A percentile compares a stretch with the other conserved stretches of the same genome.
Conservation (phyloP, 768 basidiomycete species). For the Russula olivacea region DNA sequence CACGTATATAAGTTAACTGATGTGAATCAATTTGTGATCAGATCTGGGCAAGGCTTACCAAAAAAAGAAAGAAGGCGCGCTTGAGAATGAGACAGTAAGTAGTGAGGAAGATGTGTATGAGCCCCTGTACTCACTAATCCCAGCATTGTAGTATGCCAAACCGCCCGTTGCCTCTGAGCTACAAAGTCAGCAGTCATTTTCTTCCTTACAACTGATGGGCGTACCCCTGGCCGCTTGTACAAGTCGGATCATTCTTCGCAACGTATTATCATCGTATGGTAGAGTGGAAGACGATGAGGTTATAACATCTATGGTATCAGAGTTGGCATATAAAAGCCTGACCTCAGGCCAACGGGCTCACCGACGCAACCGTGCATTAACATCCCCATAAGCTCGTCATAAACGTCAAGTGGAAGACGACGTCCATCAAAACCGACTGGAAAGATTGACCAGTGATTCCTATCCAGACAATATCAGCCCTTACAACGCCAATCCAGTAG, state of each 20-base stretch:
- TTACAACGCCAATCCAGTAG: constrained; percentile 1
- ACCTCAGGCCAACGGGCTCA: constrained; percentile 18
- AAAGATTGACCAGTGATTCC: constrained; percentile 29
- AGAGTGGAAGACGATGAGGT: constrained; percentile 15
- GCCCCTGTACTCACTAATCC: constrained; percentile 5
- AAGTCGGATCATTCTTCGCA: constrained; percentile 15
- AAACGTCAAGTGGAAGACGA: constrained; percentile 6
- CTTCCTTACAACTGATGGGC: background rate
- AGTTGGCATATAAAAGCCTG: background rate
- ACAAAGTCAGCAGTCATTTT: background rate
- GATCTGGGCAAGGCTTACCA: background rate
- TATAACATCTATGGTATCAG: constrained; percentile 11
- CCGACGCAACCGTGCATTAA: constrained; percentile 38
- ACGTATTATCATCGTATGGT: constrained; percentile 8
- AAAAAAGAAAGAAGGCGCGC: constrained; percentile 20
- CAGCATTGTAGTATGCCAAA: background rate
- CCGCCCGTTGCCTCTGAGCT: background rate
- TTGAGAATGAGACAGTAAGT: background rate
- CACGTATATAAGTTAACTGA: background rate
- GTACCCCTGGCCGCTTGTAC: constrained; percentile 14
- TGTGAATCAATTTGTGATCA: background rate
- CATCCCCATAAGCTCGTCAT: constrained; percentile 36
- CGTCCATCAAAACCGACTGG: constrained; percentile 21
- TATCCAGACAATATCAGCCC: constrained; percentile 8
- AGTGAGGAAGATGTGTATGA: too few relatives aligned